phyloP scores from a whole-genome alignment of 768 basidiomycete genomes.

The Fomitopsis serialis region DNA sequence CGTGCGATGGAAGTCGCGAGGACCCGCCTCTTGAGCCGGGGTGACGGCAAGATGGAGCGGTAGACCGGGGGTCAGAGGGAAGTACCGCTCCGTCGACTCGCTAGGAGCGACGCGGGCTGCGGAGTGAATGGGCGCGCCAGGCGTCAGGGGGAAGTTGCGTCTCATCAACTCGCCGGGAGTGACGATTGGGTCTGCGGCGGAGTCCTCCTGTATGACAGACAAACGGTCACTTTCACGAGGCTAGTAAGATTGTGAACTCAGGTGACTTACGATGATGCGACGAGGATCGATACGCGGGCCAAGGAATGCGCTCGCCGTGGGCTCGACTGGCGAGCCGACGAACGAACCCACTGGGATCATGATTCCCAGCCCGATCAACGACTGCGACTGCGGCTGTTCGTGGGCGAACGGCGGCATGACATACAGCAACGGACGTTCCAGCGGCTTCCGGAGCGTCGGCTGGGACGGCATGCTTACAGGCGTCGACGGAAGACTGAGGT shows the following conservation, averaged over 20 bases:
- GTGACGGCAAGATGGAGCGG: background rate
- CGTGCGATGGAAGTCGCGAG: no score
- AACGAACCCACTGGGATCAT: background rate
- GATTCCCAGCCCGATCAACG: background rate
- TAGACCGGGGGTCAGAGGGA: background rate
- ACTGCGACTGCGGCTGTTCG: no score
- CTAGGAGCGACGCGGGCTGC: background rate
- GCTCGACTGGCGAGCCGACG: background rate
- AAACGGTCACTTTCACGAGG: no score
- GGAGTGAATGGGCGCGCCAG: background rate
- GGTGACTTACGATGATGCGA: background rate
- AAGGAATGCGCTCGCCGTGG: background rate
- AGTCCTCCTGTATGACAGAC: background rate
- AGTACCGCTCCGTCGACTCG: background rate
- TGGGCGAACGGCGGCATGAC: no score
- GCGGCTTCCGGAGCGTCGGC: no score
- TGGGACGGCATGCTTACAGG: no score
- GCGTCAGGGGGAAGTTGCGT: constrained; percentile 1
- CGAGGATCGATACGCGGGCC: background rate
- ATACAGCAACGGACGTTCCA: no score
- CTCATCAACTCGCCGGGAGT: background rate
- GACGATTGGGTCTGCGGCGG: background rate
- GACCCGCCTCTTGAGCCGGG: background rate
- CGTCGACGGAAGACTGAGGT: no score
- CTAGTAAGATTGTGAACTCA: background rate